Percentiles rank a stretch among this genome's conserved stretches.
These are phyloP conservation scores for Diplodia mutila DNA, from an alignment of 2,329 filamentous ascomycete species.

Conservation along the genomic window DNA sequence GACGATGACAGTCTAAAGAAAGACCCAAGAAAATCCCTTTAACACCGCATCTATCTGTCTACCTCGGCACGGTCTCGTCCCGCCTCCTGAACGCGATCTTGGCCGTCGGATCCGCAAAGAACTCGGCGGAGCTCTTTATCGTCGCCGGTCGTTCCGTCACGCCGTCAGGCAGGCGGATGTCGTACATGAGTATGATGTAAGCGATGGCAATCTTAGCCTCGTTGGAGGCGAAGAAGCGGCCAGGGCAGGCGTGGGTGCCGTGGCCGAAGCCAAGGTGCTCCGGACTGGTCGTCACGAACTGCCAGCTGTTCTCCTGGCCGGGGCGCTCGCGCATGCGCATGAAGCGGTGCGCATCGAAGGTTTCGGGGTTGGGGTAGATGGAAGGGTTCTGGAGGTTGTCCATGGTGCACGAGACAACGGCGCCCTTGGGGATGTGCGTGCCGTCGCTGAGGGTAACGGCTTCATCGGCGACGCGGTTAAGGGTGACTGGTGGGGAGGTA, in stretches of 20 bases:
- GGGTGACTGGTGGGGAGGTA: not conserved
- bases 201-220: constrained; percentile 27
- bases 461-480: constrained; percentile 33
- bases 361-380: constrained; percentile 25
- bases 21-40: too few relatives aligned
- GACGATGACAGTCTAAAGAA: too few relatives aligned
- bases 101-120: not conserved
- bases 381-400: constrained; percentile 19
- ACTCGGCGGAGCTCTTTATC: not conserved
- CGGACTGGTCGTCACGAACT: constrained; percentile 28
- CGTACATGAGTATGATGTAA: constrained; percentile 28
- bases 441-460: constrained; percentile 37
- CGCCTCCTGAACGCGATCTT: not conserved
- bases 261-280: constrained; percentile 31
- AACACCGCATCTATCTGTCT: not conserved
- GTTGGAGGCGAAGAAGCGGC: constrained; percentile 29
- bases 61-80: not conserved
- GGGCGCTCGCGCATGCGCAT: constrained; percentile 25
- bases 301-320: constrained; percentile 17
- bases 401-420: constrained; percentile 21
- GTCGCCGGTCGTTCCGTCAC: not conserved
- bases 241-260: constrained; percentile 27
- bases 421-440: constrained; percentile 32
- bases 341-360: constrained; percentile 29
- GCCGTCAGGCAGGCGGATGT: not conserved